phyloP scores from a whole-genome alignment of 495 filamentous ascomycete species.

The Talaromyces stipitatus region DNA sequence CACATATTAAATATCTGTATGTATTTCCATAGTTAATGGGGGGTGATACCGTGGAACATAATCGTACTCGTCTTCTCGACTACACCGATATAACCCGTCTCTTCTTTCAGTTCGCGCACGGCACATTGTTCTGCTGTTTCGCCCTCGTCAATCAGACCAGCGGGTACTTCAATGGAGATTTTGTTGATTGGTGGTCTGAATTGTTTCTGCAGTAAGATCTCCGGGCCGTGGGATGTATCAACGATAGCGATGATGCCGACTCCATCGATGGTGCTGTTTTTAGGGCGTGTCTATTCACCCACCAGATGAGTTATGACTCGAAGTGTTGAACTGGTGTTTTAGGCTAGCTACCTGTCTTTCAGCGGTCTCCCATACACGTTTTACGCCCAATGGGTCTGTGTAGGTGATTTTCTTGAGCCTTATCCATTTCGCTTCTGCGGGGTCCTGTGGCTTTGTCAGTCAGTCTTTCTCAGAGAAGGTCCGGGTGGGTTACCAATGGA shows the following conservation, averaged over 20 bases:
- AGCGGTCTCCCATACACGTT: slow-evolving; percentile 74
- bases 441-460: slow-evolving; percentile 23
- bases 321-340: not conserved
- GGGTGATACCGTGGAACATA: slow-evolving; percentile 71
- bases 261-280: slow-evolving; percentile 67
- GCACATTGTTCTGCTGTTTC: slow-evolving; percentile 76
- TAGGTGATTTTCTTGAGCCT: slow-evolving; percentile 67
- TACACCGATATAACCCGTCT: slow-evolving; percentile 82
- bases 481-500: slow-evolving; percentile 38
- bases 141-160: slow-evolving; percentile 74
- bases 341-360: slow-evolving; percentile 61
- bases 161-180: slow-evolving; percentile 74
- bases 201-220: slow-evolving; percentile 81
- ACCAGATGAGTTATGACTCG: not conserved
- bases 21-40: not conserved
- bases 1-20: not conserved
- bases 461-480: no score
- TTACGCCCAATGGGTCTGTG: slow-evolving; percentile 57
- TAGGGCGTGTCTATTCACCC: slow-evolving; percentile 51
- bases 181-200: slow-evolving; percentile 79
- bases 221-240: slow-evolving; percentile 59
- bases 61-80: slow-evolving; percentile 60
- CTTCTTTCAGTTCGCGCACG: slow-evolving; percentile 84
- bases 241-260: slow-evolving; percentile 88
- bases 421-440: slow-evolving; percentile 64